Evolutionary conservation across 805 yeast species (phyloP), one percentile per base, ranked within the genome.

Genomic region (Candida suzukii): DNA sequence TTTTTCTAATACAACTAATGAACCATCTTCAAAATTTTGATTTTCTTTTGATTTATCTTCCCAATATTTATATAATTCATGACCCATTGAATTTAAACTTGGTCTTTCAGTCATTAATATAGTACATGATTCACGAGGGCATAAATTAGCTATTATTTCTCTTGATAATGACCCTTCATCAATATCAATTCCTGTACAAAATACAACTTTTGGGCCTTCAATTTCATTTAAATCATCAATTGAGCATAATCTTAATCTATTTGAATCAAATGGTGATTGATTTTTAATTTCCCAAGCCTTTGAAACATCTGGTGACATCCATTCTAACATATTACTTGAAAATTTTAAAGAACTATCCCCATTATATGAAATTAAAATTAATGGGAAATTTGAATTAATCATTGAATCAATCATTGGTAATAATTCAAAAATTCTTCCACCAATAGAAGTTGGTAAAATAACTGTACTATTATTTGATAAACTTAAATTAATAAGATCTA

Each of bases 271-370:
- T 1, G 97, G 96, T 2, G 83, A 74, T 41, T 74, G 74, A 41
- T 80, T 80, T 43, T 73, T 74, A 40, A 79, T 81, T 53, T 88
- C 95, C 91, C 96, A 88, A 36, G 79, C 83, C 50, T 84, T 83
- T 21, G 86, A 74, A n/a, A 88, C 73, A n/a, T 81, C 73, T 0
- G 91, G 76, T 0, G 95, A 80, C 88, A 93, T 83, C 98, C 98
- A 93, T 64, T 93, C 99, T 24, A 91, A 64, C 82, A 93, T 84
- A 42, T 88, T 83, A 13, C 87, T 76, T 0, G 97, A 96, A 55
- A 84, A 87, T 21, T 83, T 74, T 42, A 93, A 60, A 4, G 83
- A 72, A 53, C 91, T 79, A 3, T 88, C 77, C 21, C 93, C 95
- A 0, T 88, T 80, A 51, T 78, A 80, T 3, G 95, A 78, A n/a